These are phyloP conservation scores for Phellinidium pouzarii DNA, from an alignment of 1,284 basidiomycete species.

Conservation along the genomic window DNA sequence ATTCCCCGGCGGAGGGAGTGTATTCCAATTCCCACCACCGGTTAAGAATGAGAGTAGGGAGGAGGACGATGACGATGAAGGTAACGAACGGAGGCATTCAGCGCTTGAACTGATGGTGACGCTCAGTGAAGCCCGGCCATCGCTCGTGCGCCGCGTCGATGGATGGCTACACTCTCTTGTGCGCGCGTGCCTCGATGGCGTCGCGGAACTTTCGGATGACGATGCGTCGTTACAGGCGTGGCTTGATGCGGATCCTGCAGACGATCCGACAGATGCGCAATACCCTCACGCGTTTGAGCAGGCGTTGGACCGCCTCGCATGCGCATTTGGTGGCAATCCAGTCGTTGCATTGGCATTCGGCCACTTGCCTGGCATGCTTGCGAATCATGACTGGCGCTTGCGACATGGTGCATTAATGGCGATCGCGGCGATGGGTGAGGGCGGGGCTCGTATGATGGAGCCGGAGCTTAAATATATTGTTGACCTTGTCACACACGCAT, in stretches of 20 bases:
- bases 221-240: slow-evolving; percentile 54
- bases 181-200: slow-evolving; percentile 68
- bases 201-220: slow-evolving; percentile 63
- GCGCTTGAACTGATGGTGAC: slow-evolving; percentile 74
- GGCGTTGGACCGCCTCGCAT: slow-evolving; percentile 67
- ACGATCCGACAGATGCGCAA: slow-evolving; percentile 64
- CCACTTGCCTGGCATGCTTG: slow-evolving; percentile 74
- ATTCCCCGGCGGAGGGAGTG: slow-evolving; percentile 36
- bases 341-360: slow-evolving; percentile 72
- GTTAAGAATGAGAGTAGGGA: slow-evolving; percentile 21
- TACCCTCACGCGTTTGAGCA: slow-evolving; percentile 76
- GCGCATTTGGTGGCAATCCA: slow-evolving; percentile 63
- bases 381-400: slow-evolving; percentile 72
- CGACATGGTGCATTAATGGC: slow-evolving; percentile 79
- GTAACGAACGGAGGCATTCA: slow-evolving; percentile 39
- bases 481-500: slow-evolving; percentile 70
- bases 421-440: slow-evolving; percentile 72
- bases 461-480: slow-evolving; percentile 72
- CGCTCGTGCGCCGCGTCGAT: slow-evolving; percentile 56
- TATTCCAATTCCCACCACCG: slow-evolving; percentile 51
- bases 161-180: slow-evolving; percentile 67
- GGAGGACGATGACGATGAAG: slow-evolving; percentile 26
- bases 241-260: slow-evolving; percentile 69
- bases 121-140: slow-evolving; percentile 60
- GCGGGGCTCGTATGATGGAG: slow-evolving; percentile 48